phyloP scores from a whole-genome alignment of 208 protist species.

The Leishmania guyanensis region DNA sequence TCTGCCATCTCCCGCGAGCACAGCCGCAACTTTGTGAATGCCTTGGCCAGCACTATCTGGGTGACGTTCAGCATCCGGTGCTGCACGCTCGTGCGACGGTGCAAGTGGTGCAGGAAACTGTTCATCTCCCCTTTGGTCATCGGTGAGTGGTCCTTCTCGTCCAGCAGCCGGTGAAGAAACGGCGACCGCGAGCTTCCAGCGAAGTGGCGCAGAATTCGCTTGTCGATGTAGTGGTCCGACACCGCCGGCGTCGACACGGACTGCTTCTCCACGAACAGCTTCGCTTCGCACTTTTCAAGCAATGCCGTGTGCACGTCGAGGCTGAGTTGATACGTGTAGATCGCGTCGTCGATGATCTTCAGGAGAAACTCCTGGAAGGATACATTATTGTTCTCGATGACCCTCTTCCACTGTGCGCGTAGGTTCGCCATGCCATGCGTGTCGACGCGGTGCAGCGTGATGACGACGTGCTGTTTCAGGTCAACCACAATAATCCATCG shows the following conservation, averaged over 20 bases:
- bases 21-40: conserved; percentile 77
- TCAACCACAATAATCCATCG: conserved; percentile 88
- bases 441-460: conserved; percentile 85
- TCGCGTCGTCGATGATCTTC: conserved; percentile 81
- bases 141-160: conserved; percentile 42
- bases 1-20: conserved; percentile 74
- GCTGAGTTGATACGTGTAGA: conserved; percentile 75
- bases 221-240: conserved; percentile 37
- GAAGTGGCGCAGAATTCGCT: conserved; percentile 79
- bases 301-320: conserved; percentile 78
- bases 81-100: conserved; percentile 85
- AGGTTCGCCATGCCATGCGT: conserved; percentile 70
- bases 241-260: conserved; percentile 4
- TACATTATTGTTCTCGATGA: conserved; percentile 67
- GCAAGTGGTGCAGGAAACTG: conserved; percentile 85
- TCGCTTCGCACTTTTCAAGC: conserved; percentile 80
- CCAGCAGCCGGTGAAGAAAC: conserved; percentile 73
- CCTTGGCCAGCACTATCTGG: conserved; percentile 59
- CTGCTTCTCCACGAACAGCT: conserved; percentile 58
- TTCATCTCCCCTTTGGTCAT: conserved; percentile 85
- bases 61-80: conserved; percentile 81
- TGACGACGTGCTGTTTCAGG: conserved; percentile 71
- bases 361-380: conserved; percentile 88
- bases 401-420: conserved; percentile 60
- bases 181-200: conserved; percentile 68